These are phyloP conservation scores for Fomes fomentarius DNA, from an alignment of 1,284 basidiomycete species.

Conservation along the genomic window DNA sequence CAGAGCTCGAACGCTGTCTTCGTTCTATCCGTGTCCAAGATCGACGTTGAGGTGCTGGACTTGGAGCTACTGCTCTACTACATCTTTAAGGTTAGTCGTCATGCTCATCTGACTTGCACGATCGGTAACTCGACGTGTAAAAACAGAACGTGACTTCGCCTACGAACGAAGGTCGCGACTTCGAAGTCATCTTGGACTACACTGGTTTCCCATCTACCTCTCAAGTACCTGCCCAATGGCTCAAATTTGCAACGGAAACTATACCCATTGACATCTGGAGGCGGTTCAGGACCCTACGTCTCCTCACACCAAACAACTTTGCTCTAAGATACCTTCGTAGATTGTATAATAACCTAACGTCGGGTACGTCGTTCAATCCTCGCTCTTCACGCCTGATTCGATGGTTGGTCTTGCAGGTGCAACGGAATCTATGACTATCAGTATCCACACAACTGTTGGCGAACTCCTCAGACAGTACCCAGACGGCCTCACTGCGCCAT, in stretches of 20 bases:
- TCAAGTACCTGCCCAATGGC: constrained; percentile 82
- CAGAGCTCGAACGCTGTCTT: constrained; percentile 62
- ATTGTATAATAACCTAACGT: constrained; percentile 75
- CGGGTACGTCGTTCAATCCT: constrained; percentile 53
- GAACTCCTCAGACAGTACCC: constrained; percentile 63
- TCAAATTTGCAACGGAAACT: constrained; percentile 80
- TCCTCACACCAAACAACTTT: constrained; percentile 81
- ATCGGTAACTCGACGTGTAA: neutral
- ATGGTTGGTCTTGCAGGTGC: constrained; percentile 20
- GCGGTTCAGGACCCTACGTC: constrained; percentile 61
- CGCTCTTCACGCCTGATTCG: neutral
- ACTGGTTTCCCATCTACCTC: constrained; percentile 79
- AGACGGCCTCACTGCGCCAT: constrained; percentile 44
- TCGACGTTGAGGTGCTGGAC: constrained; percentile 85
- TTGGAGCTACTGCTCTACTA: constrained; percentile 85
- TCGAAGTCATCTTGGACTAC: constrained; percentile 83
- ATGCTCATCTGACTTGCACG: too few species aligned
- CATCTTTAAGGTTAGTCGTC: constrained; percentile 67
- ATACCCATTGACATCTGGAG: constrained; percentile 70
- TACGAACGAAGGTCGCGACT: constrained; percentile 51
- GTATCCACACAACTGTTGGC: constrained; percentile 30
- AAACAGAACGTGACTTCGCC: constrained; percentile 44
- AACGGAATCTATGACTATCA: constrained; percentile 21
- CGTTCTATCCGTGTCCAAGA: constrained; percentile 63
- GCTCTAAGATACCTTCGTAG: constrained; percentile 77